These are phyloP conservation scores for Beta corolliflora DNA, from an alignment of 179 eudicot species.

Conservation along the genomic window DNA sequence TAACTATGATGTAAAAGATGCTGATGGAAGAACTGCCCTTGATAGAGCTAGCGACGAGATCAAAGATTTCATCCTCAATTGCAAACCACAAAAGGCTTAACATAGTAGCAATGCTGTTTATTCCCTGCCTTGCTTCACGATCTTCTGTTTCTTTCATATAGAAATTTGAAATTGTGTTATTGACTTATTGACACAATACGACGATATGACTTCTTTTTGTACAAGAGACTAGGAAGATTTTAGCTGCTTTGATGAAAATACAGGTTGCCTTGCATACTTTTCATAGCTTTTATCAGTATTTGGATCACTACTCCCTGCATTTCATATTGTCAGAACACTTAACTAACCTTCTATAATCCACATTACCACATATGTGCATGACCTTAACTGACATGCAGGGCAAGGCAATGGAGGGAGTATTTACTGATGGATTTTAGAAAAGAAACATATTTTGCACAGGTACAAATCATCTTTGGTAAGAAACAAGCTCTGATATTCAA, in stretches of 20 bases:
- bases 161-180: conserved; percentile 15
- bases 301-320: not conserved
- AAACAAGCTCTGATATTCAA: not conserved
- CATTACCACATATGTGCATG: too few relatives aligned
- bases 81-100: conserved; percentile 57
- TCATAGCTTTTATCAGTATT: not conserved
- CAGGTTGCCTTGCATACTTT: not conserved
- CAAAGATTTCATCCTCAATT: conserved; percentile 65
- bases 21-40: conserved; percentile 76
- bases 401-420: too few relatives aligned
- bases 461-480: not conserved
- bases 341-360: too few relatives aligned
- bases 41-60: conserved; percentile 67
- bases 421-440: not conserved
- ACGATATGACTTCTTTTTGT: conserved; percentile 4
- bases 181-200: not conserved
- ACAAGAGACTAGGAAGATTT: conserved; percentile 10
- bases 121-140: not conserved
- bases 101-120: not conserved
- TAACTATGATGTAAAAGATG: conserved; percentile 62
- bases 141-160: not conserved
- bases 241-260: conserved; percentile 4
- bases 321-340: not conserved
- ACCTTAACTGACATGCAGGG: too few relatives aligned
- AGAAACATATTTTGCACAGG: not conserved